A percentile compares a stretch with the other conserved stretches of the same genome.
phyloP scores from a whole-genome alignment of 495 filamentous ascomycete genomes.

The Talaromyces thailandensis region DNA sequence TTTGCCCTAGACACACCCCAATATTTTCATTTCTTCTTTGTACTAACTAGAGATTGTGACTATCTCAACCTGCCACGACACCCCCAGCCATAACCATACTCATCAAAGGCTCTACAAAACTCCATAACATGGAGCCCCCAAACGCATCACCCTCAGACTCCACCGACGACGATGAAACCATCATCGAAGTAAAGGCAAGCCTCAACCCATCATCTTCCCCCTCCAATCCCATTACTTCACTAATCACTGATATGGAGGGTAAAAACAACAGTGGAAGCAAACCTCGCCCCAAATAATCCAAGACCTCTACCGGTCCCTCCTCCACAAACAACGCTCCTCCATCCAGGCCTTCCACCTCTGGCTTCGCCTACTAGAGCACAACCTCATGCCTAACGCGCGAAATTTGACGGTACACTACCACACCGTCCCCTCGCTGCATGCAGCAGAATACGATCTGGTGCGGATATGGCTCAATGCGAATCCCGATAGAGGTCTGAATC shows the following conservation, averaged over 20 bases:
- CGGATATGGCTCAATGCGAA: background rate
- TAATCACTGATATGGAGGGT: background rate
- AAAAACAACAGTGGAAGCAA: background rate
- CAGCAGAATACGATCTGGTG: background rate
- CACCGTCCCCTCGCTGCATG: background rate
- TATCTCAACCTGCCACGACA: background rate
- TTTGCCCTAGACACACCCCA: background rate
- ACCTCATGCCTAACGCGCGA: constrained; percentile 2
- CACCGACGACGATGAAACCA: background rate
- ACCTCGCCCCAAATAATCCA: background rate
- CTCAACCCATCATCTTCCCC: too few relatives aligned
- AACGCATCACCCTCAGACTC: background rate
- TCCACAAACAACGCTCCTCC: background rate
- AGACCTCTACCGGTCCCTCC: background rate
- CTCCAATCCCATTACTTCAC: background rate
- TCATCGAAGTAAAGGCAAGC: background rate
- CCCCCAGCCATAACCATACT: background rate
- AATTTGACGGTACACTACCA: background rate
- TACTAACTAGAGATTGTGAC: background rate
- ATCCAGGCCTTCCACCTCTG: constrained; percentile 1
- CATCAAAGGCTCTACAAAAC: background rate
- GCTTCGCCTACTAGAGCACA: background rate
- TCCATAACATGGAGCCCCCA: background rate
- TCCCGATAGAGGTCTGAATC: background rate
- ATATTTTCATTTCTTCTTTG: background rate